phyloP scores from a whole-genome alignment of 2,329 filamentous ascomycete species.

The Arthrobotrys conoides region DNA sequence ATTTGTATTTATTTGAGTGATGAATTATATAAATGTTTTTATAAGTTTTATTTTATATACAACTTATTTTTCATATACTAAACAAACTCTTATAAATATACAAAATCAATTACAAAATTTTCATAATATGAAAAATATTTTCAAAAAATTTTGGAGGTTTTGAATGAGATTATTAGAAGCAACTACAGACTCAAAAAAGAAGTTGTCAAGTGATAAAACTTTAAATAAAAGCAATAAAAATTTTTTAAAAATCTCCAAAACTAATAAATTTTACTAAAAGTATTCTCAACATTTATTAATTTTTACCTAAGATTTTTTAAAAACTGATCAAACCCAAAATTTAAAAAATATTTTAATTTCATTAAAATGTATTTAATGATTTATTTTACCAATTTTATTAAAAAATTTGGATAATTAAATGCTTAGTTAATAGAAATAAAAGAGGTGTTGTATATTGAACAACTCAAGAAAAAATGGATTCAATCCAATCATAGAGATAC shows the following conservation, averaged over 20 bases:
- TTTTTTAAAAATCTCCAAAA: slow-evolving; percentile 2
- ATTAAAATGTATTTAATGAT: slow-evolving; percentile 16
- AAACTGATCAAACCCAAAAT: background rate
- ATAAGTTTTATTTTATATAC: slow-evolving; percentile 17
- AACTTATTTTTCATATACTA: slow-evolving; percentile 10
- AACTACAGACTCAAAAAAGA: background rate
- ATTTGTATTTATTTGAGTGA: background rate
- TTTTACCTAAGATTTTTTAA: too few species aligned
- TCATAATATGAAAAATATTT: slow-evolving; percentile 12
- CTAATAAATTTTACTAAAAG: background rate
- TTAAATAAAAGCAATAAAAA: slow-evolving; percentile 1
- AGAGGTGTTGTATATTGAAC: background rate
- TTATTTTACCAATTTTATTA: slow-evolving; percentile 4
- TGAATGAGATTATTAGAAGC: background rate
- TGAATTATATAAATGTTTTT: background rate
- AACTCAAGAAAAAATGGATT: slow-evolving; percentile 1
- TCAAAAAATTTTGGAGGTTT: background rate
- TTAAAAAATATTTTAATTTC: slow-evolving; percentile 11
- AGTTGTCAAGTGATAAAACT: background rate
- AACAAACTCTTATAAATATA: slow-evolving; percentile 10
- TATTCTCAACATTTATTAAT: background rate
- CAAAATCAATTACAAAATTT: slow-evolving; percentile 6
- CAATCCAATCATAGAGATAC: too few species aligned
- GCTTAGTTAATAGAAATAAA: background rate
- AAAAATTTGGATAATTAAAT: slow-evolving; percentile 15